phyloP scores from a whole-genome alignment of 192 early-diverging fungal genomes.

The Kappamyces sp. region DNA sequence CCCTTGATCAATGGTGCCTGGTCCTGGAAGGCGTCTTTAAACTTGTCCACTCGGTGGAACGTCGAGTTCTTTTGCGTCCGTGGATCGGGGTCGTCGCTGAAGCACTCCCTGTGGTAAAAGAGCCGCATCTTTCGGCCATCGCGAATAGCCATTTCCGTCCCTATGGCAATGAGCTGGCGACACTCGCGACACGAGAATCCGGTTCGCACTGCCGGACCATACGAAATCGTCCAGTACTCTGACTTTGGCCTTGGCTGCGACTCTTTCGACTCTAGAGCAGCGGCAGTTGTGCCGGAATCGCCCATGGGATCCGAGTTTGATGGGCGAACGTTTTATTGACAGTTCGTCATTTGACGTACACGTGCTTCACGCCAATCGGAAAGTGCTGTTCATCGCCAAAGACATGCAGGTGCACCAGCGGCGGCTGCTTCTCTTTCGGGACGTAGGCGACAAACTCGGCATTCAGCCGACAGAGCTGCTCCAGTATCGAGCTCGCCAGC shows the following conservation, averaged over 20 bases:
- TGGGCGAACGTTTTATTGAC: neutral
- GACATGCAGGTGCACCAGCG: constrained; percentile 18
- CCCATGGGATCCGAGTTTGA: neutral
- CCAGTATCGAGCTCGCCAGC: constrained; percentile 18
- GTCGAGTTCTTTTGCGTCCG: constrained; percentile 28
- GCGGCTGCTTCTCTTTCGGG: constrained; percentile 27
- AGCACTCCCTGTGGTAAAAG: constrained; percentile 39
- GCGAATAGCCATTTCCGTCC: constrained; percentile 22
- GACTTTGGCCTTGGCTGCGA: constrained; percentile 1
- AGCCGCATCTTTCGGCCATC: constrained; percentile 47
- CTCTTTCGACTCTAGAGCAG: neutral
- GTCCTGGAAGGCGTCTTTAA: constrained; percentile 10
- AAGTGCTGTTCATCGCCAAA: constrained; percentile 29
- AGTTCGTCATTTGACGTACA: constrained; percentile 22
- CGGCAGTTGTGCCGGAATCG: no score
- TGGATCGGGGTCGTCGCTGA: constrained; percentile 33
- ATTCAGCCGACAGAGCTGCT: constrained; percentile 21
- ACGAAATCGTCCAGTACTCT: constrained; percentile 28
- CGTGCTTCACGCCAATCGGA: constrained; percentile 31
- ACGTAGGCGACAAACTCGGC: constrained; percentile 33
- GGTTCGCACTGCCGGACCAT: constrained; percentile 24
- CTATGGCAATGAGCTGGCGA: constrained; percentile 21
- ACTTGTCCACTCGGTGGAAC: constrained; percentile 16
- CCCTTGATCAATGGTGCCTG: constrained; percentile 36
- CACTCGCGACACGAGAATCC: constrained; percentile 37